Base-by-base conservation (phyloP, 2,329 filamentous ascomycete genomes). In the Arthrobotrys megalospora region DNA sequence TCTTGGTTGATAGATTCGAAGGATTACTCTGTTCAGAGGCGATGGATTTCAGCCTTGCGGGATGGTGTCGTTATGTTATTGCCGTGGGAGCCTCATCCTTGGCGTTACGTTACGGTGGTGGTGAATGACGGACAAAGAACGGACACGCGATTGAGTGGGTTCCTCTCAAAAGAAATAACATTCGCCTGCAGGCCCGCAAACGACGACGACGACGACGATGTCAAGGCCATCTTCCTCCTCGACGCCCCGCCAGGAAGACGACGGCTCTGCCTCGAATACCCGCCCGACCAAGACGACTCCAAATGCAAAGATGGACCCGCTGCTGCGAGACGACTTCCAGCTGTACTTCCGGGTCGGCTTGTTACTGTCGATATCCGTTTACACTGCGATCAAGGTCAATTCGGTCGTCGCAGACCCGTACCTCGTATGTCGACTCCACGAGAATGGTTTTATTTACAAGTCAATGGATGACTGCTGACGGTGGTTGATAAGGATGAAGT, bases 401-500 rank as follows among this genome's bases (percentile, higher is more conserved):
- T 78, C 80, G 19, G 81, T 82, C 55, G 86, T 88, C 41, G 84
- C 84, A 16, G 85, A 86, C 55, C 87, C 87, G 21, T 88, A 88
- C 81, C 85, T 88, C 36, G 87, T 88, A 84, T 81, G 86, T 83
- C 5, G 12, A 45, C n/a, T 45, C 11, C 7, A 11, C 11, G 32
- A n/a, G 11, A 6, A 48, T 24, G 45, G 19, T n/a, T n/a, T 45
- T 16, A 16, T 45, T 45, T 45, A 6, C 5, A 21, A 24, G 19
- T 48, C 7, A 32, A 41, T 32, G 3, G 32, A 43, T 64, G 34
- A 38, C 32, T 76, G 48, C 63, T 79, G 38, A 77, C 64, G 36
- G 48, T 38, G 38, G 58, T 70, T 76, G 52, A 38, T 21, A 80
- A 95, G 92, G 93, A 96, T 83, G 93, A 96, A 83, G 86, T 93